phyloP scores from a whole-genome alignment of 345 rosid genomes.

The Trapa bicornis region DNA sequence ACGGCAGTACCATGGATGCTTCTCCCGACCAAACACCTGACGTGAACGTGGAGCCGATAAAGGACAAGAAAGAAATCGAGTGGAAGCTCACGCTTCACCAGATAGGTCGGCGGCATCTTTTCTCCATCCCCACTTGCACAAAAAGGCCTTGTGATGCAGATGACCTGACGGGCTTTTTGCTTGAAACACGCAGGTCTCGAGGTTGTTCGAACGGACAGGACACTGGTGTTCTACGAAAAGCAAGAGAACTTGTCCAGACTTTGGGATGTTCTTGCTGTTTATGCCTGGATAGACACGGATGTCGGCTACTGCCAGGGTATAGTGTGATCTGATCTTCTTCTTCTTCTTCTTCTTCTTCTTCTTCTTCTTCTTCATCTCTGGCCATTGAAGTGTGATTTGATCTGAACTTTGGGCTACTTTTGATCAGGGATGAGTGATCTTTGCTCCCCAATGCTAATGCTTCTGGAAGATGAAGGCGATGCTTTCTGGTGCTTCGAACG shows the following conservation, averaged over 20 bases:
- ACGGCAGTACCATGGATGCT: neutral
- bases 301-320: conserved; percentile 97
- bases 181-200: conserved; percentile 49
- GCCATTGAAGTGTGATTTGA: too few species aligned
- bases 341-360: too few species aligned
- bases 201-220: conserved; percentile 85
- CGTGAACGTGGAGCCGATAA: neutral
- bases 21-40: neutral
- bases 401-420: neutral
- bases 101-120: conserved; percentile 49
- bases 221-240: conserved; percentile 78
- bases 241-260: conserved; percentile 80
- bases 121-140: neutral
- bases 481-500: conserved; percentile 24
- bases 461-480: conserved; percentile 88
- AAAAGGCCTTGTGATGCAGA: neutral
- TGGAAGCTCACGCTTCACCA: conserved; percentile 90
- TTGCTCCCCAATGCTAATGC: conserved; percentile 96
- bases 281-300: conserved; percentile 21
- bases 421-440: conserved; percentile 93
- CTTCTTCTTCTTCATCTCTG: too few species aligned
- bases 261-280: conserved; percentile 81
- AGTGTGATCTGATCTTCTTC: too few species aligned
- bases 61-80: conserved; percentile 65
- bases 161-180: neutral